Conservation (phyloP, 805 yeast genomes). For the Cyberlindnera xishuangbannaensis region DNA sequence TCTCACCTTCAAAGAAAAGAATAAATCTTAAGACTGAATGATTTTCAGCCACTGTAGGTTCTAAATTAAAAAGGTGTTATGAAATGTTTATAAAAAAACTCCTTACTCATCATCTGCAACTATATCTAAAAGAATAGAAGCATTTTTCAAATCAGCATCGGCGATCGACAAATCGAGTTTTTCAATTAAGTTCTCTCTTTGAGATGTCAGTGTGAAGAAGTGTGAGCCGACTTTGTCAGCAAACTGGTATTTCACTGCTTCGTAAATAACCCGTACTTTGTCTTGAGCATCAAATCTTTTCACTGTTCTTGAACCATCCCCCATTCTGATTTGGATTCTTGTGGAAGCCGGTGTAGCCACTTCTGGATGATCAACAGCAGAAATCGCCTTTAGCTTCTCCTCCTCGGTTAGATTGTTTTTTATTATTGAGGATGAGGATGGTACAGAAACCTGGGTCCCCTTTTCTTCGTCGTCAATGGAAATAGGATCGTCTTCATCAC, state of each 20-base stretch:
- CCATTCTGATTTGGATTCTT: constrained; percentile 81
- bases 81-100: too few relatives aligned
- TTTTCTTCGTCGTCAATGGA: constrained; percentile 19
- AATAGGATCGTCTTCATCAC: constrained; percentile 17
- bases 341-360: constrained; percentile 41
- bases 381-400: constrained; percentile 45
- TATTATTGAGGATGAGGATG: too few relatives aligned
- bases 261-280: constrained; percentile 53
- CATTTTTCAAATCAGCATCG: constrained; percentile 76
- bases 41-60: too few relatives aligned
- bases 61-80: too few relatives aligned
- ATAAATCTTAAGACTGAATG: neutral
- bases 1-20: neutral
- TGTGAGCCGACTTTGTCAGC: constrained; percentile 32
- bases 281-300: constrained; percentile 60
- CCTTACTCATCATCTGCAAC: constrained; percentile 6
- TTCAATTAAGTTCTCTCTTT: constrained; percentile 48
- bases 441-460: too few relatives aligned
- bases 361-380: constrained; percentile 51
- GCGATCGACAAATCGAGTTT: constrained; percentile 52
- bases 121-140: constrained; percentile 39
- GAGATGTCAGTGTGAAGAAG: constrained; percentile 38
- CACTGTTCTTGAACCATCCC: constrained; percentile 78
- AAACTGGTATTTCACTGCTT: constrained; percentile 57
- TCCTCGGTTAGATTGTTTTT: constrained; percentile 27